phyloP scores from a whole-genome alignment of 108 stramenopile genomes.

The Bacterosira constricta region DNA sequence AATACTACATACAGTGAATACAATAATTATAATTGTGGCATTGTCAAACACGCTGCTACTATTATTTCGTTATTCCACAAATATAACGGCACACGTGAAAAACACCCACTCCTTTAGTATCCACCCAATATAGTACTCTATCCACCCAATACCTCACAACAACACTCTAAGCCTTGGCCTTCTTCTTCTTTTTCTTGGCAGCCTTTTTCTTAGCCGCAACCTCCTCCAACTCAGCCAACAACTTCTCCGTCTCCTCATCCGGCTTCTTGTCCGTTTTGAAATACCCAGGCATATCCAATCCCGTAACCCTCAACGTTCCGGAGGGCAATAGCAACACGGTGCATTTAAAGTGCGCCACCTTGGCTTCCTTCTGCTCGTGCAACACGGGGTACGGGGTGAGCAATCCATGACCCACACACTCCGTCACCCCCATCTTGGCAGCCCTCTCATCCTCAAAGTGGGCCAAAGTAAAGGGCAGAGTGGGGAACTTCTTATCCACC shows the following conservation, averaged over 20 bases:
- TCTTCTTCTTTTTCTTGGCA: conserved; percentile 87
- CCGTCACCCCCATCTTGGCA: conserved; percentile 94
- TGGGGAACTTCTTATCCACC: conserved; percentile 95
- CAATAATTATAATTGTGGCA: neutral
- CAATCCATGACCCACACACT: conserved; percentile 93
- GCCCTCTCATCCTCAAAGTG: conserved; percentile 92
- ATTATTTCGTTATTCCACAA: neutral
- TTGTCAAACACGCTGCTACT: neutral
- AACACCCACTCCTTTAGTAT: neutral
- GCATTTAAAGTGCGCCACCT: conserved; percentile 97
- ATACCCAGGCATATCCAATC: conserved; percentile 76
- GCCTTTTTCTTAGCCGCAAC: conserved; percentile 81
- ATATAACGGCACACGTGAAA: neutral
- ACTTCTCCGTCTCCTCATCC: conserved; percentile 83
- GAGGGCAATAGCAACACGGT: conserved; percentile 95
- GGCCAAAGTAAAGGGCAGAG: conserved; percentile 96
- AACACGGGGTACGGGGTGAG: conserved; percentile 94
- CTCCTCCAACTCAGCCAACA: conserved; percentile 75
- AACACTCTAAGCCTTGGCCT: no score
- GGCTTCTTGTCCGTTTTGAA: conserved; percentile 87
- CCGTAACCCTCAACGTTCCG: conserved; percentile 92
- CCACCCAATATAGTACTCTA: neutral
- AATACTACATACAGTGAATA: neutral
- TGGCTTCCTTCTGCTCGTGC: conserved; percentile 84
- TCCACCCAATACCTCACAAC: no score